These are phyloP conservation scores for Aspergillus thermomutatus DNA, from an alignment of 2,329 filamentous ascomycete species.

Conservation along the genomic window DNA sequence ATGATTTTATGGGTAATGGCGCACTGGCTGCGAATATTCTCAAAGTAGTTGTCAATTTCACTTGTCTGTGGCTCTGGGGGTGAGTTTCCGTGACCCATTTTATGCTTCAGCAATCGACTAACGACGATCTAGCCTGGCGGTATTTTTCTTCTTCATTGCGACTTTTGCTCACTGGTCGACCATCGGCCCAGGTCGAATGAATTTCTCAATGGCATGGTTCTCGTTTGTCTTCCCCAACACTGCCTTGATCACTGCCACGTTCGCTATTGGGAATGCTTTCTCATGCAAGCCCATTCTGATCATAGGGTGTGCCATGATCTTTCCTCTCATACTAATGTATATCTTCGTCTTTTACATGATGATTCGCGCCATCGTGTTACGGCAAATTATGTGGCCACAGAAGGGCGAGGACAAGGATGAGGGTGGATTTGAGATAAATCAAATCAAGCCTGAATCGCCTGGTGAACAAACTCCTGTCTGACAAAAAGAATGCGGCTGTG, in stretches of 20 bases:
- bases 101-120: constrained; percentile 5
- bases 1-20: constrained; percentile 57
- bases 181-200: constrained; percentile 57
- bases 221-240: constrained; percentile 81
- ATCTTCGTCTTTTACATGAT: constrained; percentile 66
- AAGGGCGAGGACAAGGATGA: constrained; percentile 65
- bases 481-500: background rate
- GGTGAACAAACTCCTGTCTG: constrained; percentile 16
- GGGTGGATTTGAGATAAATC: constrained; percentile 52
- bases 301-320: constrained; percentile 65
- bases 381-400: constrained; percentile 72
- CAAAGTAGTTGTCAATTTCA: constrained; percentile 57
- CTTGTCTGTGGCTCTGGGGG: constrained; percentile 77
- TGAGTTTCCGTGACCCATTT: constrained; percentile 20
- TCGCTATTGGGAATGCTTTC: constrained; percentile 64
- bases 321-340: constrained; percentile 66
- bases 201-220: constrained; percentile 83
- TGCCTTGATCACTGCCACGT: constrained; percentile 68
- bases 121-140: constrained; percentile 52
- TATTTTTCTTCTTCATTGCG: constrained; percentile 81
- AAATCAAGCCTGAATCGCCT: constrained; percentile 22
- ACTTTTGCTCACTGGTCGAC: constrained; percentile 73
- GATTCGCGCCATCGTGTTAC: constrained; percentile 62
- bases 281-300: constrained; percentile 60
- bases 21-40: constrained; percentile 54